A percentile compares a stretch with the other conserved stretches of the same genome.
Evolutionary conservation across 2,329 filamentous ascomycete species (phyloP).

Genomic region (Lecanicillium sp.): DNA sequence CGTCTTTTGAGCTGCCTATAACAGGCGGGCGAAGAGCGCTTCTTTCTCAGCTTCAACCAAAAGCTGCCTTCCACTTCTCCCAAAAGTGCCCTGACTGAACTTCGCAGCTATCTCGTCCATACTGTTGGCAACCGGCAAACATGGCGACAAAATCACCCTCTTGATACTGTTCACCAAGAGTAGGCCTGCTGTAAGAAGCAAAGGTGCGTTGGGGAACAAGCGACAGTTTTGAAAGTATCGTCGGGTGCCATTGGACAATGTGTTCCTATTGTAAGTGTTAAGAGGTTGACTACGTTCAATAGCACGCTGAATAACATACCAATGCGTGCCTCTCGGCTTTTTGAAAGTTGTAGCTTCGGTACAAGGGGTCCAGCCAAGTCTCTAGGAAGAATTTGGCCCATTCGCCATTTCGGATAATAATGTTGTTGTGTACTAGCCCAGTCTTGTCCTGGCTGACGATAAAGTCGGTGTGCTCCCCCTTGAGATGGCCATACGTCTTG

Average conservation of each 20-base stretch:
- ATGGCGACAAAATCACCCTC: slow-evolving; percentile 80
- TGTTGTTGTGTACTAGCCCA: slow-evolving; percentile 68
- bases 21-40: too few species aligned
- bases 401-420: slow-evolving; percentile 73
- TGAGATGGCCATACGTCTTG: slow-evolving; percentile 81
- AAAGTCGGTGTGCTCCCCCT: slow-evolving; percentile 68
- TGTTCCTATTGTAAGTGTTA: slow-evolving; percentile 54
- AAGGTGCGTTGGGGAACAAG: slow-evolving; percentile 79
- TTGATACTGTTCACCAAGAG: slow-evolving; percentile 58
- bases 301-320: slow-evolving; percentile 41
- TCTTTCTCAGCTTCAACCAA: slow-evolving; percentile 15
- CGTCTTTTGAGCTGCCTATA: too few species aligned
- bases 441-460: slow-evolving; percentile 78
- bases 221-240: slow-evolving; percentile 80
- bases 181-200: slow-evolving; percentile 62
- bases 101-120: slow-evolving; percentile 55
- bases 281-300: slow-evolving; percentile 3
- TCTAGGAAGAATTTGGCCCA: slow-evolving; percentile 93
- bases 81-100: slow-evolving; percentile 54
- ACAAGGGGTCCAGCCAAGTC: slow-evolving; percentile 92
- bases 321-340: slow-evolving; percentile 88
- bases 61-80: slow-evolving; percentile 36
- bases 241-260: slow-evolving; percentile 93
- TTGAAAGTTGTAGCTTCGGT: slow-evolving; percentile 90
- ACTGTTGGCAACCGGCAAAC: slow-evolving; percentile 63